phyloP scores from a whole-genome alignment of 2,329 filamentous ascomycete species.

The Pyricularia sp. region DNA sequence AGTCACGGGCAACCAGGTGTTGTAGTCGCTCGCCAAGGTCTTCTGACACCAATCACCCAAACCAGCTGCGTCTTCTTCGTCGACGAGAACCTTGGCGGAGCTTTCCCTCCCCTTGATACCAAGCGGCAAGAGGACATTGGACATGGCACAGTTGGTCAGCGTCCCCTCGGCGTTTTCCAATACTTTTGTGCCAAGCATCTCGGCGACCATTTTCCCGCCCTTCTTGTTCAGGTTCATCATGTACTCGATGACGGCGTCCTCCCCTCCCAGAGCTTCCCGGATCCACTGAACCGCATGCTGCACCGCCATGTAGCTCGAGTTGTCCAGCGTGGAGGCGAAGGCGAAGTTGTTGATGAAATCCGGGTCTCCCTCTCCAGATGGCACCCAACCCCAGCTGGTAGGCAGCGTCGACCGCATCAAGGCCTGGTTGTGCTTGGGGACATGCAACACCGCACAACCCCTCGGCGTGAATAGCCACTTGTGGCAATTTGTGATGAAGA shows the following conservation, averaged over 20 bases:
- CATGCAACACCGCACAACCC: slow-evolving; percentile 69
- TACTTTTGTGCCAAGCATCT: slow-evolving; percentile 54
- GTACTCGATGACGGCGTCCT: slow-evolving; percentile 55
- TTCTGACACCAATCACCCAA: slow-evolving; percentile 45
- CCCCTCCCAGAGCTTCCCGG: slow-evolving; percentile 55
- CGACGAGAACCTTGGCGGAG: slow-evolving; percentile 10
- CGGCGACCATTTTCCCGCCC: slow-evolving; percentile 48
- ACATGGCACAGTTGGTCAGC: slow-evolving; percentile 54
- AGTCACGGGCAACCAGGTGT: slow-evolving; percentile 58
- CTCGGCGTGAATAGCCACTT: slow-evolving; percentile 83
- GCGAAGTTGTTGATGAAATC: slow-evolving; percentile 60
- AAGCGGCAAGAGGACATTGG: slow-evolving; percentile 63
- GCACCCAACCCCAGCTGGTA: slow-evolving; percentile 65
- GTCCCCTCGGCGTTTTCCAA: slow-evolving; percentile 53
- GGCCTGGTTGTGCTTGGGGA: slow-evolving; percentile 61
- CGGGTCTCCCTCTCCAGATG: slow-evolving; percentile 37
- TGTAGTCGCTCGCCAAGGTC: slow-evolving; percentile 42
- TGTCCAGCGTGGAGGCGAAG: slow-evolving; percentile 65
- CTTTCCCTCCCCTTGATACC: slow-evolving; percentile 12
- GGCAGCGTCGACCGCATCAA: slow-evolving; percentile 63
- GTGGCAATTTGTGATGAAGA: slow-evolving; percentile 77
- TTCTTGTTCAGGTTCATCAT: slow-evolving; percentile 46
- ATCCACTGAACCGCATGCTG: slow-evolving; percentile 62
- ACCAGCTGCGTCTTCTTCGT: slow-evolving; percentile 18
- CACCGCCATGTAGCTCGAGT: slow-evolving; percentile 57